These are phyloP conservation scores for Picea abies DNA, from an alignment of 83 land plant genomes.

Conservation along the genomic window DNA sequence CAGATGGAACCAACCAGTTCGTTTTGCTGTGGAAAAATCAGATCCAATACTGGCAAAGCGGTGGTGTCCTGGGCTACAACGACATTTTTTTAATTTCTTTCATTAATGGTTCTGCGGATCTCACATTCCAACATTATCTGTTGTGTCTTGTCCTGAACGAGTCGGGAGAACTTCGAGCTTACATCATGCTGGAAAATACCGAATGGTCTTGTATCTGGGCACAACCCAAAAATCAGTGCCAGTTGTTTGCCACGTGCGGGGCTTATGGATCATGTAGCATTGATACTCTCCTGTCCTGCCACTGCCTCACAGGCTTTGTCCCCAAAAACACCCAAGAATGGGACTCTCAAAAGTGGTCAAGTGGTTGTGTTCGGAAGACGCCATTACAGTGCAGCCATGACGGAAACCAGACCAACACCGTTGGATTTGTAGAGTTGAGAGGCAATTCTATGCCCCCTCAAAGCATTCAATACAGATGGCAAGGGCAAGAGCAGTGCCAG, in stretches of 20 bases:
- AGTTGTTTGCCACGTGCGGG: conserved; percentile 11
- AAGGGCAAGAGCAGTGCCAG: conserved; percentile 16
- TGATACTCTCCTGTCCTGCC: conserved; percentile 18
- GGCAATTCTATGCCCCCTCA: neutral
- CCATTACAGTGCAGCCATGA: conserved; percentile 15
- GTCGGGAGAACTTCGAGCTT: neutral
- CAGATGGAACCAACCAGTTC: conserved; percentile 24
- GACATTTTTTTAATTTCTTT: too few species aligned
- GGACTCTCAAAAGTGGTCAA: conserved; percentile 7
- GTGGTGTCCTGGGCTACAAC: too few species aligned
- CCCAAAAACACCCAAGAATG: neutral
- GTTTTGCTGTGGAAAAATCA: conserved; percentile 27
- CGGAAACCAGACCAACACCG: neutral
- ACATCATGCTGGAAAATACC: neutral
- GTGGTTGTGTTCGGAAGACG: conserved; percentile 28
- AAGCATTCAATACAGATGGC: neutral
- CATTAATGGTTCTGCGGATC: too few species aligned
- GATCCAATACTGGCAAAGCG: conserved; percentile 43
- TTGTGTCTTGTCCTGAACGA: neutral
- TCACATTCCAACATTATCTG: too few species aligned
- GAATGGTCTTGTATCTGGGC: conserved; percentile 11
- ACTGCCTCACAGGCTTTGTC: conserved; percentile 26
- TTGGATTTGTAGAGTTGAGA: conserved; percentile 15
- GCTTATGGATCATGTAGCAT: conserved; percentile 12
- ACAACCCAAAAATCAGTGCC: conserved; percentile 8